These are phyloP conservation scores for Monosporascus sp. DNA, from an alignment of 2,329 filamentous ascomycete genomes.

Conservation along the genomic window DNA sequence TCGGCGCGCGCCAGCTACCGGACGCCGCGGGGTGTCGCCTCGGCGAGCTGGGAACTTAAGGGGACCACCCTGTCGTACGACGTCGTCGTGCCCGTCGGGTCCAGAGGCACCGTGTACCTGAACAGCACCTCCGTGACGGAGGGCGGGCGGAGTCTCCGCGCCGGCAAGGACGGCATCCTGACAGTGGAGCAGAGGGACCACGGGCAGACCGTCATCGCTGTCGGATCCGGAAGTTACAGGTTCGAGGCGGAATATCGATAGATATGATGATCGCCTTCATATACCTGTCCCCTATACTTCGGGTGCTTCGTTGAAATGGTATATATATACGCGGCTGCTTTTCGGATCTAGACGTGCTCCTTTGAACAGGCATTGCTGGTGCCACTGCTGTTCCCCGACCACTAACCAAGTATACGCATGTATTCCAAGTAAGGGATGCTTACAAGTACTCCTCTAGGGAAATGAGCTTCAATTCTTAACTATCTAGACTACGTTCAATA, in stretches of 20 bases:
- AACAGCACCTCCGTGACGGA: conserved; percentile 1
- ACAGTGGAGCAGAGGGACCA: background rate
- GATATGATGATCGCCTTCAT: too few relatives aligned
- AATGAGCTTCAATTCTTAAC: too few relatives aligned
- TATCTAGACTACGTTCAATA: too few relatives aligned
- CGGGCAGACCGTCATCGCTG: background rate
- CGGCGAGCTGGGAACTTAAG: conserved; percentile 2
- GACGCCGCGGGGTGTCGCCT: background rate
- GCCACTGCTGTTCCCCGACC: too few relatives aligned
- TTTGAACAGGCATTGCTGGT: too few relatives aligned
- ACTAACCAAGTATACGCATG: too few relatives aligned
- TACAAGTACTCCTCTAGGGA: too few relatives aligned
- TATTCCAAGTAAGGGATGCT: too few relatives aligned
- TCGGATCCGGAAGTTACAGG: conserved; percentile 4
- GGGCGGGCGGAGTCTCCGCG: background rate
- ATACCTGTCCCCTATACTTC: too few relatives aligned
- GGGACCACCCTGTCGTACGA: conserved; percentile 2
- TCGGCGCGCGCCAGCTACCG: conserved; percentile 7
- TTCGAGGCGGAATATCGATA: background rate
- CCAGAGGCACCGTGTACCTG: conserved; percentile 1
- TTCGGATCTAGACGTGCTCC: too few relatives aligned
- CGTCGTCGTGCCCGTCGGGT: conserved; percentile 2
- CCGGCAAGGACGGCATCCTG: conserved; percentile 1
- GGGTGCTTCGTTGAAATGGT: too few relatives aligned
- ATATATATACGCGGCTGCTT: too few relatives aligned